phyloP scores from a whole-genome alignment of 345 rosid genomes.

The Angophora floribunda region DNA sequence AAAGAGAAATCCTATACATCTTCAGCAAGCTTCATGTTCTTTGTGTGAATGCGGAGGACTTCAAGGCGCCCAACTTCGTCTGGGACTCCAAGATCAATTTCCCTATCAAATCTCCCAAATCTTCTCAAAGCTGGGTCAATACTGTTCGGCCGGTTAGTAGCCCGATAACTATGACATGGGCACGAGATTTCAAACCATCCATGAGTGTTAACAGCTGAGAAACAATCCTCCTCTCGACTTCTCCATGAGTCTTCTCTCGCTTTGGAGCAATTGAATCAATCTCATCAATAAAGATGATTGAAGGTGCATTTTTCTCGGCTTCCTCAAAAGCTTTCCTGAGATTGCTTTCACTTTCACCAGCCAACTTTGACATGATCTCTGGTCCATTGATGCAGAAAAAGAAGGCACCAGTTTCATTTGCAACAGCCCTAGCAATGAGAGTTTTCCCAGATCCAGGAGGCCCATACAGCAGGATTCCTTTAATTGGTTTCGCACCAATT shows the following conservation, averaged over 20 bases:
- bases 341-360: slow-evolving; percentile 98
- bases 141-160: slow-evolving; percentile 95
- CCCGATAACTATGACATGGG: slow-evolving; percentile 94
- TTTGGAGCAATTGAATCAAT: slow-evolving; percentile 95
- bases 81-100: slow-evolving; percentile 89
- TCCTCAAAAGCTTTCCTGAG: slow-evolving; percentile 92
- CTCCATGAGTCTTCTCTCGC: slow-evolving; percentile 90
- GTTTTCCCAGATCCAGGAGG: slow-evolving; percentile 91
- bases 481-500: slow-evolving; percentile 92
- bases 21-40: slow-evolving; percentile 93
- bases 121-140: slow-evolving; percentile 91
- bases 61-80: slow-evolving; percentile 98
- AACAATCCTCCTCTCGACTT: slow-evolving; percentile 94
- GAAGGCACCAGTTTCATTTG: slow-evolving; percentile 90
- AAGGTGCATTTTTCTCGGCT: slow-evolving; percentile 94
- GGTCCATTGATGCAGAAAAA: slow-evolving; percentile 94
- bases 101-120: slow-evolving; percentile 91
- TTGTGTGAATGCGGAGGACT: slow-evolving; percentile 91
- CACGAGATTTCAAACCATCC: slow-evolving; percentile 87
- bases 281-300: slow-evolving; percentile 86
- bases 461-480: slow-evolving; percentile 80
- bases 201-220: slow-evolving; percentile 89
- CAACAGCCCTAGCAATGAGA: slow-evolving; percentile 94
- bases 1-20: slow-evolving; percentile 36
- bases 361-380: slow-evolving; percentile 90